Percentiles rank a stretch among this genome's conserved stretches.
Evolutionary conservation across 164 flowering plant species (phyloP).

Genomic region (Akebia trifoliata): DNA sequence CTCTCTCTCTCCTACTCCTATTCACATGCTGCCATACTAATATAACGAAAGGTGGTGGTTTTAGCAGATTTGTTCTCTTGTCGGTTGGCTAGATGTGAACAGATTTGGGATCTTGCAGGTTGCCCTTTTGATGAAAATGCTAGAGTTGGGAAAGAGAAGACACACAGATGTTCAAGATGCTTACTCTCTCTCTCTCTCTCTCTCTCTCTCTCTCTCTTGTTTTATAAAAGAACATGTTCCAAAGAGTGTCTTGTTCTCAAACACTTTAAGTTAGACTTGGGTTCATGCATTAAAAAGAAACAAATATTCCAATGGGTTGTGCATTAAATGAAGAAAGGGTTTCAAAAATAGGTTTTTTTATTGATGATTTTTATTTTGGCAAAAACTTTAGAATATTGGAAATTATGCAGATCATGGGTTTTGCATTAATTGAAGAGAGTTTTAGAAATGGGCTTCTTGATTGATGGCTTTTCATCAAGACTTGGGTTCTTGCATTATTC

Average conservation of each 20-base stretch:
- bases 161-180: constrained; percentile 12
- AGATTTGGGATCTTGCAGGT: constrained; percentile 23
- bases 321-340: not conserved
- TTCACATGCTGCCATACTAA: constrained; percentile 54
- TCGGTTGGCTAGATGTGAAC: constrained; percentile 44
- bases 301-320: constrained; percentile 1
- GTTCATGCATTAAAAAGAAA: constrained; percentile 6
- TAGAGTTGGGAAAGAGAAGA: constrained; percentile 17
- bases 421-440: constrained; percentile 17
- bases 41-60: constrained; percentile 19
- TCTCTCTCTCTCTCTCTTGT: not conserved
- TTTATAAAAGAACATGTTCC: not conserved
- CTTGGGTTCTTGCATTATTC: constrained; percentile 5
- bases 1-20: constrained; percentile 8
- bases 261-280: not conserved
- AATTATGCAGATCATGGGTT: constrained; percentile 6
- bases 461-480: constrained; percentile 8
- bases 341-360: constrained; percentile 10
- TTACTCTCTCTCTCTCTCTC: constrained; percentile 11
- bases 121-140: constrained; percentile 23
- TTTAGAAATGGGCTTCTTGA: constrained; percentile 10
- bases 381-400: constrained; percentile 9
- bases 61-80: constrained; percentile 44
- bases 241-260: not conserved
- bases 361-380: constrained; percentile 20